phyloP scores from a whole-genome alignment of 2,329 filamentous ascomycete genomes.

The Acrocalymma vagum region DNA sequence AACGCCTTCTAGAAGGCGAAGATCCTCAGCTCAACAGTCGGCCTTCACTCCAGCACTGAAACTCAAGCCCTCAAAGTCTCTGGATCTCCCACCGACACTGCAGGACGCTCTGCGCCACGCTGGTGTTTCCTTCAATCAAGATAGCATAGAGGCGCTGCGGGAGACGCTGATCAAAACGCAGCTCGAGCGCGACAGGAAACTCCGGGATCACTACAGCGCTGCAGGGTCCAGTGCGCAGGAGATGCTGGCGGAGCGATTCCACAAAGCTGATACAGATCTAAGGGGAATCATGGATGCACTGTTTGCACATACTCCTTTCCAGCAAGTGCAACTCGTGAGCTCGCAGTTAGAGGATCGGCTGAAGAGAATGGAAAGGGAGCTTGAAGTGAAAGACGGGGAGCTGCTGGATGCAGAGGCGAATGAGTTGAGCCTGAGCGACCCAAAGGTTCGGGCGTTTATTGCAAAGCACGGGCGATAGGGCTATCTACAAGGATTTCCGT shows the following conservation, averaged over 20 bases:
- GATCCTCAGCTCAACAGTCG: constrained; percentile 30
- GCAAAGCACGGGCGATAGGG: constrained; percentile 36
- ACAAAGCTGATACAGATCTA: constrained; percentile 46
- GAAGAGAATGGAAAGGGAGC: constrained; percentile 45
- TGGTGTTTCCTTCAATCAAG: constrained; percentile 38
- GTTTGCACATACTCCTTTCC: constrained; percentile 47
- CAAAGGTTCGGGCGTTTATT: constrained; percentile 41
- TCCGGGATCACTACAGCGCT: constrained; percentile 43
- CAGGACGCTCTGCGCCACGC: constrained; percentile 45
- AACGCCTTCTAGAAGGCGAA: constrained; percentile 29
- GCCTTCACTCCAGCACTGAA: constrained; percentile 38
- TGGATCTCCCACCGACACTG: constrained; percentile 40
- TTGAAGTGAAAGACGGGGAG: constrained; percentile 47
- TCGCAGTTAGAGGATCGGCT: constrained; percentile 38
- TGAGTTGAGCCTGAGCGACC: constrained; percentile 38
- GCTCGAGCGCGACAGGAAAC: constrained; percentile 43
- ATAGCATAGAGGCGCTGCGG: constrained; percentile 32
- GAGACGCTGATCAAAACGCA: constrained; percentile 37
- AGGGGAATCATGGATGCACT: constrained; percentile 47
- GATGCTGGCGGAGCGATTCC: constrained; percentile 44
- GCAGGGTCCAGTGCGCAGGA: constrained; percentile 43
- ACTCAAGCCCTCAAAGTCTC: constrained; percentile 33
- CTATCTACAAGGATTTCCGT: too few relatives aligned
- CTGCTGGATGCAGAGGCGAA: constrained; percentile 46
- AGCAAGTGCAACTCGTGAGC: constrained; percentile 32